A percentile compares a stretch with the other conserved stretches of the same genome.
phyloP scores from a whole-genome alignment of 202 grass and related monocot genomes.

The Zoysia matrella region DNA sequence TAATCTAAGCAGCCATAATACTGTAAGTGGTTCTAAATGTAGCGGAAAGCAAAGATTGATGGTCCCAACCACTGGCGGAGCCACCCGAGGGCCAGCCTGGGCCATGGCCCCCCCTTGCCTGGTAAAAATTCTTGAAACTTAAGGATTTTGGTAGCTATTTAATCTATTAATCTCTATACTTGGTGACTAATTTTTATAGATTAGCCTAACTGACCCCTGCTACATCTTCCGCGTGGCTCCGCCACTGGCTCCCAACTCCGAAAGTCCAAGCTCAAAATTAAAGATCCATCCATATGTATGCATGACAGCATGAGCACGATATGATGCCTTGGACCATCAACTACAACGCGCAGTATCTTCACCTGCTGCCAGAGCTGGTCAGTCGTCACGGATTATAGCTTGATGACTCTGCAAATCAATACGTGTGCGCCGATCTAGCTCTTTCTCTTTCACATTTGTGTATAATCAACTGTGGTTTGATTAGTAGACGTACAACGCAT shows the following conservation, averaged over 20 bases:
- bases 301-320: neutral
- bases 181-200: too few species aligned
- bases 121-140: too few species aligned
- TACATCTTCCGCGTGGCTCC: too few species aligned
- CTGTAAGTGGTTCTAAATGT: neutral
- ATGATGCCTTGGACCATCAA: neutral
- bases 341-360: neutral
- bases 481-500: too few species aligned
- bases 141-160: too few species aligned
- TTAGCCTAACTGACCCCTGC: too few species aligned
- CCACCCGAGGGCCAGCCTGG: too few species aligned
- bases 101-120: too few species aligned
- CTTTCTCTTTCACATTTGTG: neutral
- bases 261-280: neutral
- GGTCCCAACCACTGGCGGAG: too few species aligned
- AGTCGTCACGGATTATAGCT: neutral
- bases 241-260: neutral
- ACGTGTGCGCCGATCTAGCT: neutral
- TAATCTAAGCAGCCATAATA: neutral
- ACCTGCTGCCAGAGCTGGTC: neutral
- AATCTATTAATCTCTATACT: too few species aligned
- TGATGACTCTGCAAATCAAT: neutral
- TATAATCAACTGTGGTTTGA: neutral
- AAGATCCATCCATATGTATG: neutral
- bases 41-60: neutral